Base-by-base conservation (phyloP, 768 basidiomycete genomes). In the Phylloporus rhodoxanthus region DNA sequence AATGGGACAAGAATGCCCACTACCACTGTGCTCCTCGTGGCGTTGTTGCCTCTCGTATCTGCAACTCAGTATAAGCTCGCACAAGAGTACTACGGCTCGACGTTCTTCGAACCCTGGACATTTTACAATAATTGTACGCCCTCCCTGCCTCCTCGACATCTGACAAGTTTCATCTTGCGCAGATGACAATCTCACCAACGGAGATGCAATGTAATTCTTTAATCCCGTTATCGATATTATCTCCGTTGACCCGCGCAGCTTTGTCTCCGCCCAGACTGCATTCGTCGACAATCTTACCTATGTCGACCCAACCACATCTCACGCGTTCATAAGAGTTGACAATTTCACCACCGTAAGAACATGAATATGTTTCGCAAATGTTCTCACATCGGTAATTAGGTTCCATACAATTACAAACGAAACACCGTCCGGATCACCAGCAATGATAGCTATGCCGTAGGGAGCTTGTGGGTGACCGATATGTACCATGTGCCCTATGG, bases 311-410 rank as follows among this genome's bases (percentile, higher is more conserved):
- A 55, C 70, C 15, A 83, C 85, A 3, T 83, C 81, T 13, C 84
- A 84, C 52, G 87, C 86, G 2, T 79, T 90, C 58, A 84, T 90
- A 60, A 79, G 76, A 58, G 85, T 89, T 11, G 87, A 89, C 68
- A 87, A 88, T 61, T 78, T 75, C 25, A 72, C 82, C 1, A 70
- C 60, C 1, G 76, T 86, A 15, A 63, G 63, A 15, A 58, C 51
- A 37, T 15, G 33, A 2, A 23, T 14, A 25, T 11, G 10, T 23
- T 7, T 38, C 21, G 8, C 5, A 4, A 10, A 14, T 6, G 43
- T 47, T 25, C 39, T 56, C 41, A 52, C 7, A 17, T 46, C 15
- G 39, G 30, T 11, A 15, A 36, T 13, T 42, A 68, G 65, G 67
- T 68, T 10, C 40, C 57, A 2, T 73, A 58, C 55, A 75, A 77